phyloP scores from a whole-genome alignment of 1,139 yeast genomes.

The Diutina scorzettiae region DNA sequence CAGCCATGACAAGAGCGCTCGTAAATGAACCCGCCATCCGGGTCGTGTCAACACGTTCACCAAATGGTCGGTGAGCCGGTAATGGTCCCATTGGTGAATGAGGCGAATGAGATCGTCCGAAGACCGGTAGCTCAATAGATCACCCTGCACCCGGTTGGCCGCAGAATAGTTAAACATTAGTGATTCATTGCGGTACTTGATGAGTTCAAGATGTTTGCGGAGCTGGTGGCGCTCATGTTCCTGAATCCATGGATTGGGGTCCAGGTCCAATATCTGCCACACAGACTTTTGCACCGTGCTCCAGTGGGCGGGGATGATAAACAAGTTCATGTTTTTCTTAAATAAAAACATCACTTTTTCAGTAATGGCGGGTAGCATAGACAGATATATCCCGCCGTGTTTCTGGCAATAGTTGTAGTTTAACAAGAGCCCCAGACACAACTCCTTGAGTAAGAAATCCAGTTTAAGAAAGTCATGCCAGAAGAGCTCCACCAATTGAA shows the following conservation, averaged over 20 bases:
- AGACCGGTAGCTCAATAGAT: slow-evolving; percentile 17
- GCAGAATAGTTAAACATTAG: slow-evolving; percentile 28
- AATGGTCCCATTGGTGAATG: slow-evolving; percentile 23
- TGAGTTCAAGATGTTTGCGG: slow-evolving; percentile 42
- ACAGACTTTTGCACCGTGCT: slow-evolving; percentile 36
- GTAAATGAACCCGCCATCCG: slow-evolving; percentile 31
- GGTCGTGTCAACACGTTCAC: slow-evolving; percentile 15
- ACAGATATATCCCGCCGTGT: slow-evolving; percentile 7
- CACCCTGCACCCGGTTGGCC: slow-evolving; percentile 7
- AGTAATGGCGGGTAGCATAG: slow-evolving; percentile 14
- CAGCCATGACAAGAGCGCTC: slow-evolving; percentile 37
- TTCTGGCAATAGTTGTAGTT: slow-evolving; percentile 26
- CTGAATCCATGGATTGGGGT: slow-evolving; percentile 18
- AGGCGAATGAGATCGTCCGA: slow-evolving; percentile 22
- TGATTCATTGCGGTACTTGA: slow-evolving; percentile 65
- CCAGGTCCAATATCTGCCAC: slow-evolving; percentile 20
- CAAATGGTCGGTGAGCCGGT: slow-evolving; percentile 20
- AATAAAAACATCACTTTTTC: slow-evolving; percentile 38
- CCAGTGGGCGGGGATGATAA: slow-evolving; percentile 76
- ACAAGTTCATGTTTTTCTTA: slow-evolving; percentile 50
- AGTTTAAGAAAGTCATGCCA: slow-evolving; percentile 54
- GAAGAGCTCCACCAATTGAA: slow-evolving; percentile 50
- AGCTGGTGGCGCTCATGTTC: slow-evolving; percentile 22
- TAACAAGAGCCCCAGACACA: slow-evolving; percentile 42
- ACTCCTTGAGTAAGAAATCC: slow-evolving; percentile 48